phyloP scores from a whole-genome alignment of 208 protist species.

The Trypanosoma boissoni region DNA sequence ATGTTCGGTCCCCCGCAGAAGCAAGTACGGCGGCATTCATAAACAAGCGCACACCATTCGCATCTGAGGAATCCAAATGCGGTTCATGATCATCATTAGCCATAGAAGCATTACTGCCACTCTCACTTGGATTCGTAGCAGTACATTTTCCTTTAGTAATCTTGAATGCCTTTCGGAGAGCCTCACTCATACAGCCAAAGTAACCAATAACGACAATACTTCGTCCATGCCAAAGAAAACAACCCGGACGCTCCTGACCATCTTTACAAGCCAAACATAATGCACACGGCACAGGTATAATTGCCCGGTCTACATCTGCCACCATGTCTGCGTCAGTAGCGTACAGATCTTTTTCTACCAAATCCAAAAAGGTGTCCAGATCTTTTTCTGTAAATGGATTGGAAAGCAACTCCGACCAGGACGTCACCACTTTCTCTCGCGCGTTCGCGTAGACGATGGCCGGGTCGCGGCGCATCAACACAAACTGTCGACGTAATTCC shows the following conservation, averaged over 20 bases:
- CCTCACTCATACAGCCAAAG: constrained; percentile 65
- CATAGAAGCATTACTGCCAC: neutral
- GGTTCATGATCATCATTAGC: neutral
- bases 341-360: constrained; percentile 58
- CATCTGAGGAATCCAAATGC: neutral
- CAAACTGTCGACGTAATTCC: constrained; percentile 62
- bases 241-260: constrained; percentile 61
- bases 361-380: constrained; percentile 63
- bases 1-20: constrained; percentile 73
- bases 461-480: constrained; percentile 65
- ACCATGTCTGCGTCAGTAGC: constrained; percentile 59
- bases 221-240: constrained; percentile 57
- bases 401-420: constrained; percentile 11
- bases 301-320: constrained; percentile 24
- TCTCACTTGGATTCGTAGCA: too few species aligned
- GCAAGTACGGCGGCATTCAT: constrained; percentile 72
- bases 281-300: constrained; percentile 72
- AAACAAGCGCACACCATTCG: constrained; percentile 21
- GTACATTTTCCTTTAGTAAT: constrained; percentile 31
- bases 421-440: constrained; percentile 17
- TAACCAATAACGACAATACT: constrained; percentile 84
- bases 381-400: constrained; percentile 65
- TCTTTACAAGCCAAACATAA: constrained; percentile 77
- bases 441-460: constrained; percentile 67
- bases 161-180: constrained; percentile 64